A percentile compares a stretch with the other conserved stretches of the same genome.
Evolutionary conservation across 2,329 filamentous ascomycete species (phyloP).

Genomic region (Microdochium trichocladiopsis): DNA sequence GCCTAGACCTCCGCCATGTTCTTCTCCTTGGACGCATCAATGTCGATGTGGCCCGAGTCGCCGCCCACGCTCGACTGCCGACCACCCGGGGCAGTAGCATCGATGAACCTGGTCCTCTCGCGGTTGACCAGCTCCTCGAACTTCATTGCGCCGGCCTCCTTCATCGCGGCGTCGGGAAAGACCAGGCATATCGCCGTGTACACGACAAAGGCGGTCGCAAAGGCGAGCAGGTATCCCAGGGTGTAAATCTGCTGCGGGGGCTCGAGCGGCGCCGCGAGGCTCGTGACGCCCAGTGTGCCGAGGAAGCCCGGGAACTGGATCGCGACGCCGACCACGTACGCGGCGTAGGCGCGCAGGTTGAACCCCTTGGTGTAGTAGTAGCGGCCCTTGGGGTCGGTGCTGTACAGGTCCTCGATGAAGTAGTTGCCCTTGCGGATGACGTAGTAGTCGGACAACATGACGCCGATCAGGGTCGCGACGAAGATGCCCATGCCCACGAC

Average conservation of each 20-base stretch:
- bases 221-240: neutral
- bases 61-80: no score
- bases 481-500: conserved; percentile 17
- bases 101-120: no score
- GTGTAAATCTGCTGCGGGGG: neutral
- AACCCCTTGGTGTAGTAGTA: conserved; percentile 1
- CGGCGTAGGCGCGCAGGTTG: conserved; percentile 1
- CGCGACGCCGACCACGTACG: conserved; percentile 1
- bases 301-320: conserved; percentile 3
- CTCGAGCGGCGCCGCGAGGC: neutral
- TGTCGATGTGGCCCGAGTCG: neutral
- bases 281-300: neutral
- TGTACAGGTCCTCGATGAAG: neutral
- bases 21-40: neutral
- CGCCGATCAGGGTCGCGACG: conserved; percentile 11
- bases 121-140: neutral
- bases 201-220: neutral
- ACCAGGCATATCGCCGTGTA: neutral
- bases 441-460: conserved; percentile 7
- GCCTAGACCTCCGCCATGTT: neutral
- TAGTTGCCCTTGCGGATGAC: conserved; percentile 2
- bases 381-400: neutral
- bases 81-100: neutral
- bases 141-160: neutral
- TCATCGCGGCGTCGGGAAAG: neutral